Evolutionary conservation across 495 filamentous ascomycete species (phyloP).

Genomic region (Daldinia bambusicola): DNA sequence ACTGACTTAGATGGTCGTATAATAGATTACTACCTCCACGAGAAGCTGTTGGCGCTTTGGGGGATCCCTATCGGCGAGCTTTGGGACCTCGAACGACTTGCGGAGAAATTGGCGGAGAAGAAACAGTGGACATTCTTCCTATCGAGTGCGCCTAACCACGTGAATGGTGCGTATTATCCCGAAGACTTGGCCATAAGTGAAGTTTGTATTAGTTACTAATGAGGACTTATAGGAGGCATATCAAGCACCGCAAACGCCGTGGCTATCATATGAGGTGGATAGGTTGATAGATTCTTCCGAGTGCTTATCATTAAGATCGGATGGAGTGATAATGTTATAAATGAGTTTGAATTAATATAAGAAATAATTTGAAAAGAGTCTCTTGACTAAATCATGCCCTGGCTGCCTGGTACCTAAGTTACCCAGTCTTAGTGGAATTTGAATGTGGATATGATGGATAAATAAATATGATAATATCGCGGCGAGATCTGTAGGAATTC

Average conservation of each 20-base stretch:
- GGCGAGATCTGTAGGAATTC: neutral
- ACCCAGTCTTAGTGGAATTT: neutral
- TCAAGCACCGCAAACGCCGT: slow-evolving; percentile 49
- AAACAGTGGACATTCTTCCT: slow-evolving; percentile 71
- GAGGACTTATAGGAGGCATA: slow-evolving; percentile 44
- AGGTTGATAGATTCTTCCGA: neutral
- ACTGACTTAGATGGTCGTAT: too few relatives aligned
- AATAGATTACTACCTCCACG: slow-evolving; percentile 69
- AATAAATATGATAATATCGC: neutral
- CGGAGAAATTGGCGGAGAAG: slow-evolving; percentile 57
- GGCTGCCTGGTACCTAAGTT: too few relatives aligned
- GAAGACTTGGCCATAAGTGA: slow-evolving; percentile 20
- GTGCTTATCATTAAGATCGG: too few relatives aligned
- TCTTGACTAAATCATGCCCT: too few relatives aligned
- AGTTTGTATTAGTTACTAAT: slow-evolving; percentile 52
- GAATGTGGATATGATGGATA: neutral
- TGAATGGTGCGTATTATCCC: slow-evolving; percentile 46
- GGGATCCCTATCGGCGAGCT: slow-evolving; percentile 65
- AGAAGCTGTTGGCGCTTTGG: slow-evolving; percentile 71
- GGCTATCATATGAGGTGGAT: slow-evolving; percentile 53
- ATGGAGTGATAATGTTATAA: neutral
- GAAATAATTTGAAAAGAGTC: too few relatives aligned
- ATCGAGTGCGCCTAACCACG: slow-evolving; percentile 65
- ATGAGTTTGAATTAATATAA: too few relatives aligned
- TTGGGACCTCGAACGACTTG: slow-evolving; percentile 62